Evolutionary conservation across 225 moss, liverwort and hornwort genomes (phyloP), one percentile per base, ranked within the genome.

Genomic region (Lunularia cruciata): DNA sequence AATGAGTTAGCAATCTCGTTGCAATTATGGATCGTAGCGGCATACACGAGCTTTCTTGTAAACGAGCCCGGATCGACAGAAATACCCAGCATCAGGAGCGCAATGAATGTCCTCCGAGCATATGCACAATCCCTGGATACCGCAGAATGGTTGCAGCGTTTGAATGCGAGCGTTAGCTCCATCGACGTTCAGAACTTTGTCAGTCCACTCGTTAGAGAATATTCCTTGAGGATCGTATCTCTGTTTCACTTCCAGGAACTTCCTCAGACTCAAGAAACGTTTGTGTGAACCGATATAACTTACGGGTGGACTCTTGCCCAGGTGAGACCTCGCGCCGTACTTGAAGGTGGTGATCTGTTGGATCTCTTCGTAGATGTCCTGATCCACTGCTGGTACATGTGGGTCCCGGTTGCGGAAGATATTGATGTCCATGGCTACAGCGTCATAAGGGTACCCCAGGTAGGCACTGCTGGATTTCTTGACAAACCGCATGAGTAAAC

Each of bases 401-500:
- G 51, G 20, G 33, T 70, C 38, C 20, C 2, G 1, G 30, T 45
- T 25, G 35, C 76, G 70, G 43, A 51, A 69, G 62, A 1, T 39
- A 5, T 25, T 43, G 37, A 76, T n/a, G 22, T 76, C 70, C 36
- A 76, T 22, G 27, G 33, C 36, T 25, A 76, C 75, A 3, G 38
- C 51, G 19, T 87, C 85, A 3, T 72, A 75, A n/a, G 47, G 19
- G 14, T 74, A 60, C 87, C 86, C 38, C 84, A 4, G 58, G 77
- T 60, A 87, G 0, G 87, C 77, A 26, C 45, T 43, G 0, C 39
- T 0, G 0, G 82, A 75, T 8, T 18, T 35, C 47, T 65, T 68
- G 0, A 77, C 37, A 63, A 80, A 83, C 18, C 86, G 77, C 37
- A 89, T 66, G 69, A 79, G 30, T 19, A 89, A 32, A 0, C 89